Base-by-base conservation (phyloP, 257 asterid species). In the Jacaranda copaia region DNA sequence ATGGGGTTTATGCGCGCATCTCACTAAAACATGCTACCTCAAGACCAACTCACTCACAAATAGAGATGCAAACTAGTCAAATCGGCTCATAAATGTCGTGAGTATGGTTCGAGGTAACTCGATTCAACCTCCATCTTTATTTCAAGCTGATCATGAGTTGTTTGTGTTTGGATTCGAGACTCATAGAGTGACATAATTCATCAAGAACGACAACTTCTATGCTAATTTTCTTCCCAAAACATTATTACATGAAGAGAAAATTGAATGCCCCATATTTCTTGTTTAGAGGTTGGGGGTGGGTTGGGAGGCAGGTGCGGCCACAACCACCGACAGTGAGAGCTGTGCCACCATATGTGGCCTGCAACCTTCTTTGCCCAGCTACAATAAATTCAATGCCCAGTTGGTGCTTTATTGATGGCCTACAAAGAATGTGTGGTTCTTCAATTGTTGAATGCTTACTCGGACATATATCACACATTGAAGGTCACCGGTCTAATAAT, bases 401-500 rank as follows among this genome's bases (percentile, higher is more conserved):
- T 57, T 58, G 20, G 15, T 79, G 71, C 77, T 72, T 76, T 66
- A 65, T 67, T 59, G 42, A 58, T 74, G 78, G 76, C 58, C 72
- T 48, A 53, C 65, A 63, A 58, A 56, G 53, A 71, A 66, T 39
- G 56, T 75, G 74, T 82, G 79, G 84, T 51, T 10, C 53, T 68
- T 52, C 64, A 68, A 25, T 51, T 72, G 73, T 74, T 73, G 62
- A 32, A 12, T 68, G 51, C 39, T 60, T 73, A 40, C 45, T 55
- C 57, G 15, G 12, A 36, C 57, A 59, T 25, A 7, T 45, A 45
- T 45, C 76, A 6, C 45, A 15, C 57, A 56, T 49, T 64, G 7
- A 55, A 77, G 77, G 82, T 70, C 66, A 80, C 61, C 68, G 60
- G 69, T 60, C 78, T 46, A 70, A 83, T 80, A 61, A 77, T 56